phyloP scores from a whole-genome alignment of 2,329 filamentous ascomycete genomes.

The Sporothrix euskadiensis region DNA sequence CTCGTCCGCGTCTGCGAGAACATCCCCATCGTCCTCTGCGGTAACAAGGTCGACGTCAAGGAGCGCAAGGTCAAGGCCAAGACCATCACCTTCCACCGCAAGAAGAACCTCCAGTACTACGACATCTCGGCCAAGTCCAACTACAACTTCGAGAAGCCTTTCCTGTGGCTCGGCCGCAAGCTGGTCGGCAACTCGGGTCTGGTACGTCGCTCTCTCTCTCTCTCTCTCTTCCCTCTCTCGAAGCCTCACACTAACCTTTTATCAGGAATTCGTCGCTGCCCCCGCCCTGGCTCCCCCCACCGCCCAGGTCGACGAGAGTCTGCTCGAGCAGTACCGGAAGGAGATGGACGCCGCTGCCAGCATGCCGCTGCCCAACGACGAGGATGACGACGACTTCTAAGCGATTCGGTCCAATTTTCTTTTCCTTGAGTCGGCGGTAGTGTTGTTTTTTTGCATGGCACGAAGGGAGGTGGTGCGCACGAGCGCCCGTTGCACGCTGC shows the following conservation, averaged over 20 bases:
- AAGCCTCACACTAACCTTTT: constrained; percentile 36
- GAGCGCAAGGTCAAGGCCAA: constrained; percentile 99
- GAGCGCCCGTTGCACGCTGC: constrained; percentile 5
- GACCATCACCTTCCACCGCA: constrained; percentile 99
- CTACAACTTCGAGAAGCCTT: constrained; percentile 99
- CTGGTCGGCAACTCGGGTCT: constrained; percentile 88
- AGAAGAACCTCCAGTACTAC: constrained; percentile 99
- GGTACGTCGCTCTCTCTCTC: constrained; percentile 53
- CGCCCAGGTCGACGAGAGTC: constrained; percentile 80
- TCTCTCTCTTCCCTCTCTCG: no score
- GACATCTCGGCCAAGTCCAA: constrained; percentile 99
- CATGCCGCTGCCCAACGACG: constrained; percentile 91
- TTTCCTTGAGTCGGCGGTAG: neutral
- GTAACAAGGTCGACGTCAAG: constrained; percentile 99
- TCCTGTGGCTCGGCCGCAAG: constrained; percentile 99
- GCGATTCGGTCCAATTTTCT: constrained; percentile 32
- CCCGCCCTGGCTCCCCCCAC: constrained; percentile 93
- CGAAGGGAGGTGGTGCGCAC: neutral
- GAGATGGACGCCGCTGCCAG: constrained; percentile 82
- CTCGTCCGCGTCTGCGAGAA: constrained; percentile 99
- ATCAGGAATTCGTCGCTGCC: constrained; percentile 91
- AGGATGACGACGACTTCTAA: constrained; percentile 72
- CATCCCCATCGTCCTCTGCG: constrained; percentile 95
- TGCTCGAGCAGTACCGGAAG: constrained; percentile 78
- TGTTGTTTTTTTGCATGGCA: constrained; percentile 12